Percentiles rank a stretch among this genome's conserved stretches.
phyloP scores from a whole-genome alignment of 108 stramenopile genomes.

The Craspedostauros australis region DNA sequence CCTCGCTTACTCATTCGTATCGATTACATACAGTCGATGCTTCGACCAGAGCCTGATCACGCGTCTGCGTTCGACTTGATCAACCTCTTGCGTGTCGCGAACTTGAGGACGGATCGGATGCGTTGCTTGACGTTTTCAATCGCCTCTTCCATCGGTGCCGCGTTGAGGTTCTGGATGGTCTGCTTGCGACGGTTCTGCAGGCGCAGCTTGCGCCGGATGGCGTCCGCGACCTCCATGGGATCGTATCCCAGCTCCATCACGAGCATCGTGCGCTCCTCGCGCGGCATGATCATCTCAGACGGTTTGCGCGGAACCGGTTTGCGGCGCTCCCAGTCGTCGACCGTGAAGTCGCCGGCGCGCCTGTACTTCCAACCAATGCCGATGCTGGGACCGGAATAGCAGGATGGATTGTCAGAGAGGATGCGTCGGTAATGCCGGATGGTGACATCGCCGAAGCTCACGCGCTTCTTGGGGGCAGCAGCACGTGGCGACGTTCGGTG shows the following conservation, averaged over 20 bases:
- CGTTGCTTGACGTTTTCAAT: conserved; percentile 13
- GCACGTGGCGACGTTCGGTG: no score
- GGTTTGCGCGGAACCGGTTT: conserved; percentile 2
- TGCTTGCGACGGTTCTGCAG: conserved; percentile 28
- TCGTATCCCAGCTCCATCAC: conserved; percentile 10
- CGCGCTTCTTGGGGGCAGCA: no score
- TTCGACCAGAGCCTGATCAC: no score
- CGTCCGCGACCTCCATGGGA: conserved; percentile 17
- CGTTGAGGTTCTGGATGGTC: conserved; percentile 19
- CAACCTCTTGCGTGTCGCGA: no score
- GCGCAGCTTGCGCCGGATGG: conserved; percentile 13
- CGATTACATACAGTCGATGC: no score
- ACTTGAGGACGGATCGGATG: conserved; percentile 10
- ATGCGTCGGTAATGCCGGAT: conserved; percentile 44
- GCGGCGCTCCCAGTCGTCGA: conserved; percentile 31
- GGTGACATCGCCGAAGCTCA: conserved; percentile 32
- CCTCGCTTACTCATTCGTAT: no score
- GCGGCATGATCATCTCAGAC: conserved; percentile 4
- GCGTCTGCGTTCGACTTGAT: no score
- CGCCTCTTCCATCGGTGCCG: conserved; percentile 22
- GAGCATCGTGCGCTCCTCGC: conserved; percentile 5
- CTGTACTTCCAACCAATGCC: conserved; percentile 59
- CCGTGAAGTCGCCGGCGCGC: conserved; percentile 7
- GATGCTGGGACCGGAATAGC: conserved; percentile 47
- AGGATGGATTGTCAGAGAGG: conserved; percentile 54